Evolutionary conservation across 805 yeast genomes (phyloP), one percentile per base, ranked within the genome.

Genomic region (Tetrapisispora nanseiensis): DNA sequence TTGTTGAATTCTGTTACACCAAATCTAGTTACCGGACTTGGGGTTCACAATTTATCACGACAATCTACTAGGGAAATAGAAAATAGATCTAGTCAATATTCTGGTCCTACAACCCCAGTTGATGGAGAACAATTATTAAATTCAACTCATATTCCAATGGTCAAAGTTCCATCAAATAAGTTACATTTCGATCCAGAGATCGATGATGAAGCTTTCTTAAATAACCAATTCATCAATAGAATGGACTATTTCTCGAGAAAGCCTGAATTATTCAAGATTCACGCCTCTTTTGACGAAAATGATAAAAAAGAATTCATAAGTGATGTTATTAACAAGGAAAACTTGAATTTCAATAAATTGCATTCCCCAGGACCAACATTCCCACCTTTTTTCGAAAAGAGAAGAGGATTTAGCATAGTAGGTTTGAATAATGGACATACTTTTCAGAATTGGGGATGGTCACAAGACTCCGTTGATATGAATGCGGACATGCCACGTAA

Each of bases 401-500:
- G 45, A 32, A 50, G 51, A 36, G 46, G 52, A 3, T 44, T 55
- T 16, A 51, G 50, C 33, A 48, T 55, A 20, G 52, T 55, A 11
- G 57, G 59, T 13, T 41, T 43, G 38, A 52, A 41, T 45, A 42
- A 43, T 21, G 35, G 28, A 3, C 7, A 16, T 29, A 37, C 41
- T 26, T 35, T 35, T 18, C 37, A 33, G 3, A 27, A 32, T 21
- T 27, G 46, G 40, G 43, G 38, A 29, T 59, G 62, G 60, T 61
- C 61, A n/a, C 47, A 42, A 19, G 56, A 57, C 15, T 7, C 29
- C 3, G 20, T 16, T 18, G 30, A 35, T 16, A 6, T 23, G 11
- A 31, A 31, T 31, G 9, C 13, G 6, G 23, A 19, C 13, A 12
- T 31, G n/a, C 8, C 8, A 31, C 24, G 16, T 10, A 35, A 24